These are phyloP conservation scores for Aspergillus piperis DNA, from an alignment of 2,329 filamentous ascomycete genomes.

Conservation along the genomic window DNA sequence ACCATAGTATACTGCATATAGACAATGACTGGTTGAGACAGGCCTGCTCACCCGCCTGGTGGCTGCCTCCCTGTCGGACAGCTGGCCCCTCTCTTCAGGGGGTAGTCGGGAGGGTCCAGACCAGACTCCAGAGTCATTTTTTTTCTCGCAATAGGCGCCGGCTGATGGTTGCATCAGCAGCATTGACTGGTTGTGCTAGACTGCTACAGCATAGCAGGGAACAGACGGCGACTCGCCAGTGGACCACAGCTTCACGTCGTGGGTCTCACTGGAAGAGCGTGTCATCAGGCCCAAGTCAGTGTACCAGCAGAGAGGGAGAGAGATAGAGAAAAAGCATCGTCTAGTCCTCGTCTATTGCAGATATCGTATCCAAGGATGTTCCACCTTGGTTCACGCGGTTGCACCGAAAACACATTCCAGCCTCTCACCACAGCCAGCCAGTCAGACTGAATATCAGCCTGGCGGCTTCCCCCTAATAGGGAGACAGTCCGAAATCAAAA, in stretches of 20 bases:
- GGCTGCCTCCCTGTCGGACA: background rate
- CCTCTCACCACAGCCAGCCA: background rate
- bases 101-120: background rate
- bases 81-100: background rate
- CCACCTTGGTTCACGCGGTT: too few species aligned
- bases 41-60: background rate
- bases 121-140: background rate
- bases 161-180: background rate
- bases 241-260: background rate
- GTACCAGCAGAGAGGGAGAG: background rate
- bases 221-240: background rate
- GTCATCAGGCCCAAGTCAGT: background rate
- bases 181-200: background rate
- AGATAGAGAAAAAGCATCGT: background rate
- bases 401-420: background rate
- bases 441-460: background rate
- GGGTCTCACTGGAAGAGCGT: background rate
- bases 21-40: background rate
- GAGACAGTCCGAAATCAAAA: constrained; percentile 4
- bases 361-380: background rate
- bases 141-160: background rate
- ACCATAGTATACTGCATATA: too few species aligned
- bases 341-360: constrained; percentile 5
- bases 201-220: background rate
- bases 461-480: background rate